phyloP scores from a whole-genome alignment of 768 basidiomycete species.

The Russula sp. region DNA sequence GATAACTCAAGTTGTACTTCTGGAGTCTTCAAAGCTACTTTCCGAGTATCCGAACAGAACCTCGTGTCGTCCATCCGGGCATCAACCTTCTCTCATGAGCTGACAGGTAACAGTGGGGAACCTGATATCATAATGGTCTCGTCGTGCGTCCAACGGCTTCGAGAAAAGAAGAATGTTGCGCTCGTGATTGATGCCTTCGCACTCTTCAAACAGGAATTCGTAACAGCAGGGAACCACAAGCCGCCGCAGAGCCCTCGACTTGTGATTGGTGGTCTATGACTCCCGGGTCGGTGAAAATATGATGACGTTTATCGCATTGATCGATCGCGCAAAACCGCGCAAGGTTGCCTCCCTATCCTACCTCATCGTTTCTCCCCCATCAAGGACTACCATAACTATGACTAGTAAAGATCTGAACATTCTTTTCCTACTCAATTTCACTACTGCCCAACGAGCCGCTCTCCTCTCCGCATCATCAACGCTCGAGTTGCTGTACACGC shows the following conservation, averaged over 20 bases:
- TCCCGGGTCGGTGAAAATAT: constrained; percentile 81
- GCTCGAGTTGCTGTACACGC: constrained; percentile 82
- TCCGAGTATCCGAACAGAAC: constrained; percentile 50
- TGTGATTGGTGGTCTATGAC: constrained; percentile 85
- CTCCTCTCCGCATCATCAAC: constrained; percentile 64
- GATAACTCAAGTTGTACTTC: constrained; percentile 90
- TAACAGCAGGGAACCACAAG: constrained; percentile 13
- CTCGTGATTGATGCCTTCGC: constrained; percentile 80
- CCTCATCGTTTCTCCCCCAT: constrained; percentile 41
- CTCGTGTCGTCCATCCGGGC: constrained; percentile 89
- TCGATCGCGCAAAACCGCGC: constrained; percentile 52
- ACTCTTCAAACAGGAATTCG: constrained; percentile 33
- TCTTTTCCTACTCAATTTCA: constrained; percentile 89
- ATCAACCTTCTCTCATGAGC: constrained; percentile 72
- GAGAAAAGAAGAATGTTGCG: constrained; percentile 88
- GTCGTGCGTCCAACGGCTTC: constrained; percentile 86
- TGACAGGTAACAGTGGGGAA: constrained; percentile 33
- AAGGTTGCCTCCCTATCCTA: constrained; percentile 50
- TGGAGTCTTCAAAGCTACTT: constrained; percentile 76
- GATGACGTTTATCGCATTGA: constrained; percentile 53
- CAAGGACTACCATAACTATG: constrained; percentile 28
- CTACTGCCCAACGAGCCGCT: constrained; percentile 72
- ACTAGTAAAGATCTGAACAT: constrained; percentile 47
- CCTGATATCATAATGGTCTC: constrained; percentile 46
- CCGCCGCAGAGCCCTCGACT: constrained; percentile 44